Base-by-base conservation (phyloP, 306 rosid species). In the Datisca glomerata region DNA sequence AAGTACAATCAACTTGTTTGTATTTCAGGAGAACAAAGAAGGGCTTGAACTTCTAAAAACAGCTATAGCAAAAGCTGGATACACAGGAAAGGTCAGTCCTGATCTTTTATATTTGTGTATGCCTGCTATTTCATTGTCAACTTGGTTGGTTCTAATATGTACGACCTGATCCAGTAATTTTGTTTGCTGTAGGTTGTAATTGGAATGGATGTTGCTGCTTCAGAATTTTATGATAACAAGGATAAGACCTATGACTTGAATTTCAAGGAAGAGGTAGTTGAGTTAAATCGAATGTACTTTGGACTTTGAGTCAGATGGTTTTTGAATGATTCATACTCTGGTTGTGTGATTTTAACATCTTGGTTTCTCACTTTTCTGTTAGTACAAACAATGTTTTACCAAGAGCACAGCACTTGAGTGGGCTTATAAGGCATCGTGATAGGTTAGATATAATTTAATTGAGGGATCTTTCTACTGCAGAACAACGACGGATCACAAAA, bases 201-300 rank as follows among this genome's bases (percentile, higher is more conserved):
- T 36, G 96, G 96, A 64, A 86, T 86, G 96, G 94, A 86, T 61
- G 94, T 86, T 59, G 96, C 96, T 41, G 96, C 94, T 21, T 86
- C 94, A 2, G 96, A 86, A 63, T 86, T 86, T 65, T 81, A 75
- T 71, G 85, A 54, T 15, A 37, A 3, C 45, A n/a, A 44, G 49
- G 96, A 81, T 51, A 76, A 73, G 45, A 64, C 60, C 41, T 86
- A 86, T 37, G 96, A 86, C 58, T 59, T 86, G 77, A 81, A 81
- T 79, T 86, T 86, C 68, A 86, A 86, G 85, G 94, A 81, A 79
- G 94, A 86, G 58, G 96, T 81, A 52, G 42, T 63, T n/a, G n/a
- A n/a, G n/a, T n/a, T n/a, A n/a, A n/a, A n/a, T n/a, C n/a, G n/a
- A n/a, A n/a, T n/a, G n/a, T n/a, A n/a, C n/a, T n/a, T n/a, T n/a